These are phyloP conservation scores for Salix viminalis DNA, from an alignment of 345 rosid species.

Conservation along the genomic window DNA sequence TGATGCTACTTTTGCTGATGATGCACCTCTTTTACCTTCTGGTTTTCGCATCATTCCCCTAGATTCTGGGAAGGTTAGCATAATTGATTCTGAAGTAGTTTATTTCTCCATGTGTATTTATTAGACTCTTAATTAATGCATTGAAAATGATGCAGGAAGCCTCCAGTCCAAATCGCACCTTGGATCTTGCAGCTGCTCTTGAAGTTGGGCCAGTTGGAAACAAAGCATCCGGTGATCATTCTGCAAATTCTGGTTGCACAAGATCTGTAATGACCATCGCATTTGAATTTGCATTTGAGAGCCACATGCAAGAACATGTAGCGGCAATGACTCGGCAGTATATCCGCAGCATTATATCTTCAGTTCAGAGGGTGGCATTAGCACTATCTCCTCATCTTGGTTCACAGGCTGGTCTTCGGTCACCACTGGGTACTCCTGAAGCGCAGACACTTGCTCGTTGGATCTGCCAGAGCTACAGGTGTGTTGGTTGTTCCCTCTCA, in stretches of 20 bases:
- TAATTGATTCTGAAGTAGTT: not conserved
- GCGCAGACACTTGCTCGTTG: constrained; percentile 96
- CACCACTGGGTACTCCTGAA: constrained; percentile 90
- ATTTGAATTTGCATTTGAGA: constrained; percentile 84
- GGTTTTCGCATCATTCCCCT: constrained; percentile 97
- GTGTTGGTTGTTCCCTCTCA: not conserved
- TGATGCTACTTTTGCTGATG: constrained; percentile 91
- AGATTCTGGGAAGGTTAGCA: constrained; percentile 72
- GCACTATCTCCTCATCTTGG: constrained; percentile 87
- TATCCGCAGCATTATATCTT: constrained; percentile 81
- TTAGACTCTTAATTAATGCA: not conserved
- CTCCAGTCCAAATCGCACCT: constrained; percentile 85
- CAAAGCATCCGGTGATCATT: constrained; percentile 49
- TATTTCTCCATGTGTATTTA: not conserved
- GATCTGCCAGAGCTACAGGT: constrained; percentile 94
- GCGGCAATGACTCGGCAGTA: constrained; percentile 90
- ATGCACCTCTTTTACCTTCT: constrained; percentile 89
- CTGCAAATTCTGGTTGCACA: constrained; percentile 52
- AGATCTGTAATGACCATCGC: constrained; percentile 97
- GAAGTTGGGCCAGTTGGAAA: constrained; percentile 80
- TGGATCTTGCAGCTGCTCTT: constrained; percentile 92
- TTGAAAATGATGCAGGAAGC: constrained; percentile 54
- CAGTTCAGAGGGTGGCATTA: constrained; percentile 91
- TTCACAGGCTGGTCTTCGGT: constrained; percentile 74
- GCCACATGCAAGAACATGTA: constrained; percentile 95